A percentile compares a stretch with the other conserved stretches of the same genome.
phyloP scores from a whole-genome alignment of 2,329 filamentous ascomycete species.

The Fusarium veterinarium region DNA sequence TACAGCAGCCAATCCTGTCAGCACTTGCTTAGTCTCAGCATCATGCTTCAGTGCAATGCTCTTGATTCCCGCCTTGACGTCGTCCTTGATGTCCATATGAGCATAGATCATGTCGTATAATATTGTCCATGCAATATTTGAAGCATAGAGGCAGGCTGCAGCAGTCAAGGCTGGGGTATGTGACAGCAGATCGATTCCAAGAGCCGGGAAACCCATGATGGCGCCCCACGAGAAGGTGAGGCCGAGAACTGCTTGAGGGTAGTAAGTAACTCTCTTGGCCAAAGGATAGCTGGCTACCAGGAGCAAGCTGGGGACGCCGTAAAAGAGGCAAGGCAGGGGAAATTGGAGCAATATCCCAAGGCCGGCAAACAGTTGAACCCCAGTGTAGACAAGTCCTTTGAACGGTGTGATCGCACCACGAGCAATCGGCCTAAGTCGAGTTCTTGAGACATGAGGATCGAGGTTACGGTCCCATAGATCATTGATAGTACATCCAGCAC shows the following conservation, averaged over 20 bases:
- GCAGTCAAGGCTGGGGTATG: conserved; percentile 71
- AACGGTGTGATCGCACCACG: conserved; percentile 79
- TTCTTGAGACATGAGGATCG: conserved; percentile 82
- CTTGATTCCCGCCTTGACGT: conserved; percentile 88
- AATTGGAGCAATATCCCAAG: conserved; percentile 82
- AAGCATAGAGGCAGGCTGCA: conserved; percentile 77
- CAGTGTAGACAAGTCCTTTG: conserved; percentile 79
- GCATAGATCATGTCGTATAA: conserved; percentile 95
- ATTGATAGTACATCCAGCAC: conserved; percentile 89
- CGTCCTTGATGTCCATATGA: conserved; percentile 90
- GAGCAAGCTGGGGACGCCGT: conserved; percentile 79
- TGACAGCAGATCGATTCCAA: conserved; percentile 79
- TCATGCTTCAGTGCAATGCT: conserved; percentile 86
- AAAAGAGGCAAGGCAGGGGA: conserved; percentile 78
- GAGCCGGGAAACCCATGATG: conserved; percentile 86
- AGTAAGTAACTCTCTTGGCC: conserved; percentile 87
- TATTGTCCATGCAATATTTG: conserved; percentile 87
- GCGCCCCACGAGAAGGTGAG: conserved; percentile 91
- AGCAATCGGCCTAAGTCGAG: conserved; percentile 82
- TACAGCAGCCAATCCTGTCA: conserved; percentile 74
- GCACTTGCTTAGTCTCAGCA: conserved; percentile 78
- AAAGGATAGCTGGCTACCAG: conserved; percentile 83
- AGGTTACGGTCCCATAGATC: conserved; percentile 92
- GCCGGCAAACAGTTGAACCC: conserved; percentile 78
- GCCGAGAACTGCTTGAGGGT: conserved; percentile 85